Conservation (phyloP, 805 yeast genomes). For the Zygoascus ofunaensis region DNA sequence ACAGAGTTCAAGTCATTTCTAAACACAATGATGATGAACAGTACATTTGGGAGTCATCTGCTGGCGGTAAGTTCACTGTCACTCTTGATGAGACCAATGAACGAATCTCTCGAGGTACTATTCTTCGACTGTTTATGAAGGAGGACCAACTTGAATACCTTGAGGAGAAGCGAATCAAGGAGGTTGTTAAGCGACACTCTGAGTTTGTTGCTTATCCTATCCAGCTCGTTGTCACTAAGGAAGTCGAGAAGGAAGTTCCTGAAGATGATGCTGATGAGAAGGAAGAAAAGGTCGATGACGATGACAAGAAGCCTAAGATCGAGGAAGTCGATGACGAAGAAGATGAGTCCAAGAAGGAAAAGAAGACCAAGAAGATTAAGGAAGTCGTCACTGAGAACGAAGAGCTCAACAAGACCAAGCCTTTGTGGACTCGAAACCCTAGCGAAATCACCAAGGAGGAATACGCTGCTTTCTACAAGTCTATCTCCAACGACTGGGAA, state of each 20-base stretch:
- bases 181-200: slow-evolving; percentile 98
- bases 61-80: slow-evolving; percentile 98
- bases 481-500: slow-evolving; percentile 99
- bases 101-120: slow-evolving; percentile 88
- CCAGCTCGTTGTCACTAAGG: slow-evolving; percentile 96
- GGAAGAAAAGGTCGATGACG: slow-evolving; percentile 50
- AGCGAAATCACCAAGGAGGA: slow-evolving; percentile 95
- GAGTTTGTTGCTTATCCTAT: slow-evolving; percentile 99
- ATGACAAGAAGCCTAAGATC: slow-evolving; percentile 68
- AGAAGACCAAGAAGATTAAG: slow-evolving; percentile 82
- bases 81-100: slow-evolving; percentile 82
- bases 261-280: slow-evolving; percentile 56
- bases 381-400: slow-evolving; percentile 93
- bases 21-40: slow-evolving; percentile 99
- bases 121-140: slow-evolving; percentile 91
- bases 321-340: slow-evolving; percentile 67
- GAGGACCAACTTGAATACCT: slow-evolving; percentile 98
- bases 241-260: slow-evolving; percentile 96
- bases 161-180: slow-evolving; percentile 99
- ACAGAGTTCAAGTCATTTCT: slow-evolving; percentile 95
- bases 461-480: slow-evolving; percentile 98
- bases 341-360: slow-evolving; percentile 58
- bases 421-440: slow-evolving; percentile 99
- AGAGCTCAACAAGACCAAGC: slow-evolving; percentile 98
- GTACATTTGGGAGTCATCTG: slow-evolving; percentile 99